Base-by-base conservation (phyloP, 1,284 basidiomycete species). In the Malassezia dermatis region DNA sequence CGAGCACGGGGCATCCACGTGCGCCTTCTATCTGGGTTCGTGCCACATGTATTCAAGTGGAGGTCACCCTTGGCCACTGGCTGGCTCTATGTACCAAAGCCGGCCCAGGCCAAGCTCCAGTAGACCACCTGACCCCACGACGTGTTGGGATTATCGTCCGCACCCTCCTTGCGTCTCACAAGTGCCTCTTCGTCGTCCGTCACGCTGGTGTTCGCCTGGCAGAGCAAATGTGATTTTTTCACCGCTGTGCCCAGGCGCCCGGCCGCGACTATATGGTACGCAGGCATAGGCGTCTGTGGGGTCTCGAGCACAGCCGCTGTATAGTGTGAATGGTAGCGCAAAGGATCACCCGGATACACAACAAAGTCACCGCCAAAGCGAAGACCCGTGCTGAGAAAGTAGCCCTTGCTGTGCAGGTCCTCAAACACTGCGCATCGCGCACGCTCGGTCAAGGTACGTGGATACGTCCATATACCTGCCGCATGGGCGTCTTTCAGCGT, bases 261-360 rank as follows among this genome's bases (percentile, higher is more conserved):
- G 72, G 89, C 90, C 0, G 93, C 90, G 17, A 99, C 86, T 39
- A 99, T 81, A 70, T 94, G 89, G 81, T 90, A 86, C 2, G 90
- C 89, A 35, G 80, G 79, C 50, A 96, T 78, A 0, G 79, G 67
- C 10, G 82, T 76, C 8, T 78, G 71, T 1, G 82, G 81, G 0
- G 84, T 82, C 27, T 84, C 80, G 23, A 88, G 76, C 6, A 93
- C 86, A 13, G 86, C 84, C 8, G 86, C 86, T 11, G 86, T 86
- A 71, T 95, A 98, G 76, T 99, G 94, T 1, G 90, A 93, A 68
- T 99, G 94, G 74, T 94, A 99, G 15, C 94, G 81, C 28, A 98
- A 77, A 4, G 91, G 90, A 71, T 99, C 94, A 49, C 91, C 89
- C 48, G 94, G 94, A 77, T 99, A 99, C 1, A 95, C 86, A 37